These are phyloP conservation scores for Candida lessepsii DNA, from an alignment of 805 yeast species.

Conservation along the genomic window DNA sequence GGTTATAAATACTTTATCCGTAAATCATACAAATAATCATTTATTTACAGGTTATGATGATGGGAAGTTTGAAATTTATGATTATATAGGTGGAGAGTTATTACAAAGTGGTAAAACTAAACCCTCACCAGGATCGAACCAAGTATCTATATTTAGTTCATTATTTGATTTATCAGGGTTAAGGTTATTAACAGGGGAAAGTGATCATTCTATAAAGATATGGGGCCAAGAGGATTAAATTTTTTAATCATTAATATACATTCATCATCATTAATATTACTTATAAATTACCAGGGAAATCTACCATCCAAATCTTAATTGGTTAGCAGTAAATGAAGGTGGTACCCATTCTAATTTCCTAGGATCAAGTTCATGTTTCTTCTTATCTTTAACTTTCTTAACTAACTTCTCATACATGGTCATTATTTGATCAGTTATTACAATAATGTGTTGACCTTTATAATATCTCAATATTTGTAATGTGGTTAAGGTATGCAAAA, in stretches of 20 bases:
- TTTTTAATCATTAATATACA: constrained; percentile 7
- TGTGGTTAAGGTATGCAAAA: constrained; percentile 89
- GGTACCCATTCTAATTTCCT: constrained; percentile 83
- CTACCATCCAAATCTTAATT: constrained; percentile 92
- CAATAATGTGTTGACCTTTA: constrained; percentile 90
- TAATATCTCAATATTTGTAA: constrained; percentile 86
- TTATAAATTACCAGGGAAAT: no score
- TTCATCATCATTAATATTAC: constrained; percentile 13
- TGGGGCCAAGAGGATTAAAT: constrained; percentile 43
- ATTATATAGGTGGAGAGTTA: constrained; percentile 68
- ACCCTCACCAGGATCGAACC: constrained; percentile 65
- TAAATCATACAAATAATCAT: constrained; percentile 59
- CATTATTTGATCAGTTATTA: constrained; percentile 79
- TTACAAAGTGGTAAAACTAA: constrained; percentile 54
- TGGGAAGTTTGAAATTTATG: constrained; percentile 75
- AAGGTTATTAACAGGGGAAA: constrained; percentile 80
- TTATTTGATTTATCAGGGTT: constrained; percentile 78
- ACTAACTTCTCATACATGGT: constrained; percentile 67
- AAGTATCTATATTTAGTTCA: constrained; percentile 67
- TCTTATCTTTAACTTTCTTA: constrained; percentile 56
- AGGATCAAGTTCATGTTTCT: constrained; percentile 75
- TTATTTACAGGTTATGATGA: constrained; percentile 82
- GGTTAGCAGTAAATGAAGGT: constrained; percentile 94
- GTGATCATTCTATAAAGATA: constrained; percentile 81
- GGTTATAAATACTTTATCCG: constrained; percentile 67